Conservation (phyloP, 768 basidiomycete species). For the Collybia nuda region DNA sequence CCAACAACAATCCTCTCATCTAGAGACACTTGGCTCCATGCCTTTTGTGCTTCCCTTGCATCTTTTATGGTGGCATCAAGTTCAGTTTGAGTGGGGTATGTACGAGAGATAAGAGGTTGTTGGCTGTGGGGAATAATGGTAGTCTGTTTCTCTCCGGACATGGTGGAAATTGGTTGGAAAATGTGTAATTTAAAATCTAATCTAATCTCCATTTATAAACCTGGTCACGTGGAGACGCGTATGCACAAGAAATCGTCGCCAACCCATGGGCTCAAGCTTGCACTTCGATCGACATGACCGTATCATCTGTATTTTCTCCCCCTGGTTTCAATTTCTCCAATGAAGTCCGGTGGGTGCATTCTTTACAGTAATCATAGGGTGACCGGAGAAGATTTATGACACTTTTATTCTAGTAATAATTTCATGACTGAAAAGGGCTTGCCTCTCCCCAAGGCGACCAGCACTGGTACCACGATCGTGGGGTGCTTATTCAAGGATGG, state of each 20-base stretch:
- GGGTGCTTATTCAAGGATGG: conserved; percentile 93
- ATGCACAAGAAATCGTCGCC: conserved; percentile 6
- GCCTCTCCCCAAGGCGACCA: conserved; percentile 79
- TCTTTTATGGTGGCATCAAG: conserved; percentile 59
- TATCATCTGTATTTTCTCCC: conserved; percentile 44
- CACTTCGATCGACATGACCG: conserved; percentile 36
- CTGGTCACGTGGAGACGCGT: conserved; percentile 30
- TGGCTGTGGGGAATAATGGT: conserved; percentile 86
- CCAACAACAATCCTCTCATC: conserved; percentile 70
- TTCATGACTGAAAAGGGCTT: conserved; percentile 72
- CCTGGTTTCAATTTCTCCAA: conserved; percentile 83
- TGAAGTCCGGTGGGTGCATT: conserved; percentile 49
- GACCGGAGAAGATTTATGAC: neutral
- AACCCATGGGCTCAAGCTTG: conserved; percentile 1
- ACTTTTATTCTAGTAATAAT: conserved; percentile 53
- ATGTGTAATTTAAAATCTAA: conserved; percentile 15
- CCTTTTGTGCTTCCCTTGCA: conserved; percentile 67
- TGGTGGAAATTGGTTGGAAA: conserved; percentile 18
- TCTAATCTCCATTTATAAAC: conserved; percentile 10
- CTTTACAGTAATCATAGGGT: neutral
- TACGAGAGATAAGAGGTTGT: conserved; percentile 61
- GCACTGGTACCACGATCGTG: conserved; percentile 97
- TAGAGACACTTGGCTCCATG: conserved; percentile 74
- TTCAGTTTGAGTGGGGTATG: conserved; percentile 59
- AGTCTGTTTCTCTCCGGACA: conserved; percentile 52